A percentile compares a stretch with the other conserved stretches of the same genome.
phyloP scores from a whole-genome alignment of 306 rosid genomes.

The Aeschynomene evenia region DNA sequence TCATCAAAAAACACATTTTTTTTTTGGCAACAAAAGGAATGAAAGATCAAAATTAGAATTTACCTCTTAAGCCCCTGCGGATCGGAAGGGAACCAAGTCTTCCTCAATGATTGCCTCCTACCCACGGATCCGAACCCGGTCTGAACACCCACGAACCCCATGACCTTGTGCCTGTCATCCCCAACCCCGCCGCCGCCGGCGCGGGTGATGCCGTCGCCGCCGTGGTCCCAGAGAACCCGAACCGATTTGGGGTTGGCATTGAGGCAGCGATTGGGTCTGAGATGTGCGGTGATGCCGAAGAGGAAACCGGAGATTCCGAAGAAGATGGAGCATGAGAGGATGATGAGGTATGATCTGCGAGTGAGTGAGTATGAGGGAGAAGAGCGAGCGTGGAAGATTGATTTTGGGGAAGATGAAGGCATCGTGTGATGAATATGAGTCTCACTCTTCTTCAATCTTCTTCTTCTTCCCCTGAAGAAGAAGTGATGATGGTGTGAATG shows the following conservation, averaged over 20 bases:
- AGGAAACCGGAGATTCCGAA: constrained; percentile 52
- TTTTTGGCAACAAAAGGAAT: background rate
- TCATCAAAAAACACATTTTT: background rate
- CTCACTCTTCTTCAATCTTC: background rate
- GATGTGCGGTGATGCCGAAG: constrained; percentile 40
- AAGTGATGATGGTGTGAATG: background rate
- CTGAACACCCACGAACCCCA: constrained; percentile 88
- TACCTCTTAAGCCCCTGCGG: constrained; percentile 78
- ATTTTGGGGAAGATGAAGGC: constrained; percentile 34
- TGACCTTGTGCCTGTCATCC: constrained; percentile 54
- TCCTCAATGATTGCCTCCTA: constrained; percentile 66
- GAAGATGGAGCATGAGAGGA: constrained; percentile 43
- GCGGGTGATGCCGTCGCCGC: background rate
- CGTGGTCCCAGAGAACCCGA: constrained; percentile 71
- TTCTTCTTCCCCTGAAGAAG: background rate
- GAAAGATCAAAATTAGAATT: background rate
- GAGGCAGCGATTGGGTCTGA: constrained; percentile 42
- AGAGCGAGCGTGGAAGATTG: constrained; percentile 44
- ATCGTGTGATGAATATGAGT: background rate
- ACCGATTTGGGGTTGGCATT: constrained; percentile 54
- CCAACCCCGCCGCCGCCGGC: background rate
- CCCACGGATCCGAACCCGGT: constrained; percentile 88
- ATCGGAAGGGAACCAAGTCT: constrained; percentile 95
- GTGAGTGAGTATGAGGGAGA: constrained; percentile 29
- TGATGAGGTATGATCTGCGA: constrained; percentile 51